Evolutionary conservation across 805 yeast genomes (phyloP), one percentile per base, ranked within the genome.

Genomic region (Starmerella asiatica): DNA sequence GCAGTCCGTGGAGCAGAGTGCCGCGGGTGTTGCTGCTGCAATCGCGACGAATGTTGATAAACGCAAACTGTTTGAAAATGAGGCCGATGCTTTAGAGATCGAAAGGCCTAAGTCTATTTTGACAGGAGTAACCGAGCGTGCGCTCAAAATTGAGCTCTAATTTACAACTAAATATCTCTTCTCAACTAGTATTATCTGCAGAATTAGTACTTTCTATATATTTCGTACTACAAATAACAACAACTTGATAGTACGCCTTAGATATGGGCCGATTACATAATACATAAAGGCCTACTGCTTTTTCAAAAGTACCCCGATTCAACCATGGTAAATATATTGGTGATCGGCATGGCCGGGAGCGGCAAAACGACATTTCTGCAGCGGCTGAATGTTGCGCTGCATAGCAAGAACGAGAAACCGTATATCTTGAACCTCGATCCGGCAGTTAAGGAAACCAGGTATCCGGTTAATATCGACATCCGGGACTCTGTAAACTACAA

Each of bases 351-450:
- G 78, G 78, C 83, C 56, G 76, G 75, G 39, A 78, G 93, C 38
- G 98, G 99, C 54, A 91, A 91, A 61, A 88, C 99, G 62, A 91
- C 98, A 8, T 91, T 91, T 58, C 78, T 91, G 84, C 99, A 91
- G 59, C 66, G 98, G 47, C 65, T 91, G 45, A 88, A 88, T 61
- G 73, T 95, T 0, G 93, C 91, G 58, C 64, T 91, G 26, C 94
- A 86, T 55, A 65, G 71, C 43, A 60, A 62, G 21, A 60, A 64
- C 30, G 39, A 38, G 15, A 78, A 88, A 17, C 97, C 98, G 9
- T 91, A 91, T 60, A 93, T 88, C 21, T 73, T 91, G 43, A 91
- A 91, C 56, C 65, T 91, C 37, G 99, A 91, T 63, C 99, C 99
- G 1, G 98, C 98, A 1, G 97, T 91, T 16, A 63, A 81, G 48